Base-by-base conservation (phyloP, 2,329 filamentous ascomycete genomes). In the Penicillium sp. region DNA sequence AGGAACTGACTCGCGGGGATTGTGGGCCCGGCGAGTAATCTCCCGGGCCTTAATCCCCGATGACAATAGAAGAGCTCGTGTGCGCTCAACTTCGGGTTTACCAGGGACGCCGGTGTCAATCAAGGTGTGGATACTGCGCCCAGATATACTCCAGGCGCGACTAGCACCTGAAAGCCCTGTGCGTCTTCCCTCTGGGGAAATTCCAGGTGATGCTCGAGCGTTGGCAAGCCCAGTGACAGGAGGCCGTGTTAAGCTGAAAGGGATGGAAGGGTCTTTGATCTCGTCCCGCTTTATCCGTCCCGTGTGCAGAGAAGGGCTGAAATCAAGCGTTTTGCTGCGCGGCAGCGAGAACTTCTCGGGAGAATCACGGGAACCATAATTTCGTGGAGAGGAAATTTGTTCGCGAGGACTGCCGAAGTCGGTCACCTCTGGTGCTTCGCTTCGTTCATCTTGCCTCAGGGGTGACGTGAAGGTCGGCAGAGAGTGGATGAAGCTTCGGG, bases 21-120 rank as follows among this genome's bases (percentile, higher is more conserved):
- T 78, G 43, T 86, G 75, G 4, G 88, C 86, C 45, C 88, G 84
- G 4, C 86, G 82, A 29, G 81, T 81, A 53, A 97, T 89, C 68
- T 94, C 90, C 66, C 86, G 86, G 0, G 93, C 92, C 75, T 95
- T 96, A 68, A 97, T 87, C n/a, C 92, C 92, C 0, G 91, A 90
- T 60, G 87, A 89, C 22, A 96, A 79, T 39, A 96, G 83, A 9
- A 95, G 79, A 0, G 90, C 84, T 55, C 86, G 83, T 2, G 92
- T 81, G n/a, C 91, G 86, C 16, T 89, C 89, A 51, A 96, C 82
- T 64, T 97, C 93, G n/a, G 84, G 84, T 64, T 82, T 85, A 10
- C 81, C 86, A 31, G 89, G 68, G 3, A 71, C 59, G 4, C 65
- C 72, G 11, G 67, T 72, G 47, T 72, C 72, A 16, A 68, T 67